A percentile compares a stretch with the other conserved stretches of the same genome.
phyloP scores from a whole-genome alignment of 768 basidiomycete genomes.

The Rhizopogon vulgaris region DNA sequence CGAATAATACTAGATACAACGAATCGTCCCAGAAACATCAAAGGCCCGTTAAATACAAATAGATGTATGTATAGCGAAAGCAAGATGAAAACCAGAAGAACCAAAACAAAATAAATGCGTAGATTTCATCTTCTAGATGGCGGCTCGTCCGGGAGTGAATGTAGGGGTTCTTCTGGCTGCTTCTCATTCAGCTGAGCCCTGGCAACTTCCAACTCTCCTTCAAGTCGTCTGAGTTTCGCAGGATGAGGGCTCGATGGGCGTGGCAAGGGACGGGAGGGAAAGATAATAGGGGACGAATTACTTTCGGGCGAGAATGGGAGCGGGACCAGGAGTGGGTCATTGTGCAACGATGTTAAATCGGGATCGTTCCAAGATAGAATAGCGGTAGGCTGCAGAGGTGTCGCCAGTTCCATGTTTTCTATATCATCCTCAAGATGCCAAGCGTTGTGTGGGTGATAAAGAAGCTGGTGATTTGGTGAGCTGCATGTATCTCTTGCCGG shows the following conservation, averaged over 20 bases:
- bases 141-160: background rate
- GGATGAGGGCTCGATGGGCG: constrained; percentile 11
- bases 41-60: background rate
- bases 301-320: constrained; percentile 15
- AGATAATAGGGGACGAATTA: constrained; percentile 12
- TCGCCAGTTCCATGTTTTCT: constrained; percentile 47
- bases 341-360: background rate
- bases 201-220: constrained; percentile 15
- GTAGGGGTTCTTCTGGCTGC: constrained; percentile 14
- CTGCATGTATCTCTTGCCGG: background rate
- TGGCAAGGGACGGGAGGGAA: background rate
- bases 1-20: background rate
- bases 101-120: background rate
- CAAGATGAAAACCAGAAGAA: background rate
- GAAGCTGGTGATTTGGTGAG: constrained; percentile 5
- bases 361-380: constrained; percentile 5
- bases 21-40: background rate
- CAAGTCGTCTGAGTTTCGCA: constrained; percentile 12
- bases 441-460: constrained; percentile 3
- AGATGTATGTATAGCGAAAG: background rate
- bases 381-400: constrained; percentile 38
- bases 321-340: constrained; percentile 9
- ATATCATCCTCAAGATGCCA: constrained; percentile 26
- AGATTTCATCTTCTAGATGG: background rate
- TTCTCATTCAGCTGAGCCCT: constrained; percentile 16